phyloP scores from a whole-genome alignment of 495 filamentous ascomycete genomes.

The Darksidea phi region DNA sequence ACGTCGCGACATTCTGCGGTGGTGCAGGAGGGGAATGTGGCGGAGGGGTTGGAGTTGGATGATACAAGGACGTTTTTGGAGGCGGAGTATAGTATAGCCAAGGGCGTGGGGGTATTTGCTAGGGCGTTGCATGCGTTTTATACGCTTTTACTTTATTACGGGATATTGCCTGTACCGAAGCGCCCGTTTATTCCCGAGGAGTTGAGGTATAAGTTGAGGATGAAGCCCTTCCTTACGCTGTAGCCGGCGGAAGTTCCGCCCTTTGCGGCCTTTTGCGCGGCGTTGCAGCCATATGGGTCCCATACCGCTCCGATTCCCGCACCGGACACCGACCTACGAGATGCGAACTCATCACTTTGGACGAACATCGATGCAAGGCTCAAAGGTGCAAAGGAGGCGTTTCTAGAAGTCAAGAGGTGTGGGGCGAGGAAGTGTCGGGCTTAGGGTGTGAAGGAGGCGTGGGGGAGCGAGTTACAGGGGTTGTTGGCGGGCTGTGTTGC shows the following conservation, averaged over 20 bases:
- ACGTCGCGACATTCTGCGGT: not conserved
- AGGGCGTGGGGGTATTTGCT: slow-evolving; percentile 69
- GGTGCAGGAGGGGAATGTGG: not conserved
- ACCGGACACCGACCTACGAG: not conserved
- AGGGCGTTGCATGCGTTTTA: slow-evolving; percentile 67
- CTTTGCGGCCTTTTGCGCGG: slow-evolving; percentile 57
- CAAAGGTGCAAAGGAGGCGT: slow-evolving; percentile 35
- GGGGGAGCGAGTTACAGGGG: slow-evolving; percentile 47
- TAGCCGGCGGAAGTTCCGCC: slow-evolving; percentile 66
- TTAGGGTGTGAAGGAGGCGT: slow-evolving; percentile 36
- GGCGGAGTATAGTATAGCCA: slow-evolving; percentile 55
- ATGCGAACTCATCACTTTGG: slow-evolving; percentile 2
- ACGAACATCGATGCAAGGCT: slow-evolving; percentile 26
- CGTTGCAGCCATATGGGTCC: slow-evolving; percentile 46
- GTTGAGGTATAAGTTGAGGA: slow-evolving; percentile 80
- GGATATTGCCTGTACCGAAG: slow-evolving; percentile 56
- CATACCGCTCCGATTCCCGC: slow-evolving; percentile 42
- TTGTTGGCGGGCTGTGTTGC: slow-evolving; percentile 65
- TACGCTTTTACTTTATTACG: slow-evolving; percentile 60
- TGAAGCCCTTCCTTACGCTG: slow-evolving; percentile 80
- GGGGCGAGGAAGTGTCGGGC: slow-evolving; percentile 32
- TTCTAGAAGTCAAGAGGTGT: slow-evolving; percentile 37
- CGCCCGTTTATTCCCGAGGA: slow-evolving; percentile 68
- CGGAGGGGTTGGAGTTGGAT: slow-evolving; percentile 39
- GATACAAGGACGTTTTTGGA: slow-evolving; percentile 52